Evolutionary conservation across 371 early-diverging fungal genomes (phyloP), one percentile per base, ranked within the genome.

Genomic region (Mucor racemosus): DNA sequence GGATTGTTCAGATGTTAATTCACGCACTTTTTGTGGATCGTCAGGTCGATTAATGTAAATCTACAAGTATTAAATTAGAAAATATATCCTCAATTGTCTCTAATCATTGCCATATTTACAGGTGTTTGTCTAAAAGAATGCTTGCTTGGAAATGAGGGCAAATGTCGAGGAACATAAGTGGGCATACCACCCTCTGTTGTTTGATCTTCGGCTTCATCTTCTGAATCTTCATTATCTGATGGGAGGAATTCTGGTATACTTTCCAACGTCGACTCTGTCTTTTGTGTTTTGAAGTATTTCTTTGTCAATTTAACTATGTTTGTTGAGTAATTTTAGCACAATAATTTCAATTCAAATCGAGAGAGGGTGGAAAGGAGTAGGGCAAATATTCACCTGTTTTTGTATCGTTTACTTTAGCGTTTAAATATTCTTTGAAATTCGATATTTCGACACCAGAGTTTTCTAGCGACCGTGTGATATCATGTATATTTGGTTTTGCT

Each of bases 71-170:
- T 13, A 36, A 19, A 42, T 55, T 15, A 65, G 31, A 56, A 31
- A 35, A 11, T 5, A n/a, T 1, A 26, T 26, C 26, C 26, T 26
- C 26, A 26, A 26, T 26, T 3, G 3, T 15, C 13, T 13, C 1
- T 50, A 21, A 21, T 21, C 26, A 4, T 21, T 21, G 50, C 50
- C 5, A 26, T 21, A 5, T 14, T 76, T 80, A 88, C 88, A 54
- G 88, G 85, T 42, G 88, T 86, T 64, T 84, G 83, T 58, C 81
- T 79, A 69, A 84, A 88, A 3, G 88, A 86, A 65, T 88, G 88
- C 50, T 82, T 82, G 62, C 82, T 83, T 6, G 88, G 88, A 62
- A 88, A 88, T 15, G 76, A 65, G 46, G 88, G 88, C 11, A 88
- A 55, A 68, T 86, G 80, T 17, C 76, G 71, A 17, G 88, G 86